These are phyloP conservation scores for Rhizoclosmatium globosum DNA, from an alignment of 192 early-diverging fungal genomes.

Conservation along the genomic window DNA sequence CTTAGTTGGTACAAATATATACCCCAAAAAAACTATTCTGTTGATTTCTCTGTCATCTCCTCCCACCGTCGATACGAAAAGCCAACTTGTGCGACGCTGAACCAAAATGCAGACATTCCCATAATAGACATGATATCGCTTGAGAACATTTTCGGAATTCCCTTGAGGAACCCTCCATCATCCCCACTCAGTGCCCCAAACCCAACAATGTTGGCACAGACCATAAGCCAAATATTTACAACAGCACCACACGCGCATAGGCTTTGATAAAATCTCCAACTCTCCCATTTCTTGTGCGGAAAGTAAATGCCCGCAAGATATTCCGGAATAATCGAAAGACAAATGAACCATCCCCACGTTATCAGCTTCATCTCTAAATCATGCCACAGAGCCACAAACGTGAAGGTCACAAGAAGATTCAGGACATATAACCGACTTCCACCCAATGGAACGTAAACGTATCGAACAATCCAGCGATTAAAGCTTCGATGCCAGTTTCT, in stretches of 20 bases:
- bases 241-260: constrained; percentile 83
- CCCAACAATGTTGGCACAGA: constrained; percentile 95
- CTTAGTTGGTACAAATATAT: too few species aligned
- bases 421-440: constrained; percentile 68
- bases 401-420: constrained; percentile 90
- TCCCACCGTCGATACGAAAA: constrained; percentile 25
- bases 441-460: constrained; percentile 93
- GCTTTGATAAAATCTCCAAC: constrained; percentile 45
- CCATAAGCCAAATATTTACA: constrained; percentile 92
- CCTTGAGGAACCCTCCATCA: neutral
- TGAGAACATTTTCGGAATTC: neutral
- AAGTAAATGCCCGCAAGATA: constrained; percentile 56
- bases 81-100: constrained; percentile 1
- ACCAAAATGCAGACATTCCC: constrained; percentile 17
- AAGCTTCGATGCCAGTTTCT: constrained; percentile 94
- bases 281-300: constrained; percentile 20
- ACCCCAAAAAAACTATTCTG: neutral
- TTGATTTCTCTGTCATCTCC: neutral
- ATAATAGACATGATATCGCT: neutral
- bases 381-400: constrained; percentile 98
- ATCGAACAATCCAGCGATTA: constrained; percentile 81
- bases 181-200: constrained; percentile 55
- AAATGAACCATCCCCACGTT: constrained; percentile 95
- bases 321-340: constrained; percentile 88
- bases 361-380: constrained; percentile 82